phyloP scores from a whole-genome alignment of 352 stramenopile species.

The Phytophthora ohioensis region DNA sequence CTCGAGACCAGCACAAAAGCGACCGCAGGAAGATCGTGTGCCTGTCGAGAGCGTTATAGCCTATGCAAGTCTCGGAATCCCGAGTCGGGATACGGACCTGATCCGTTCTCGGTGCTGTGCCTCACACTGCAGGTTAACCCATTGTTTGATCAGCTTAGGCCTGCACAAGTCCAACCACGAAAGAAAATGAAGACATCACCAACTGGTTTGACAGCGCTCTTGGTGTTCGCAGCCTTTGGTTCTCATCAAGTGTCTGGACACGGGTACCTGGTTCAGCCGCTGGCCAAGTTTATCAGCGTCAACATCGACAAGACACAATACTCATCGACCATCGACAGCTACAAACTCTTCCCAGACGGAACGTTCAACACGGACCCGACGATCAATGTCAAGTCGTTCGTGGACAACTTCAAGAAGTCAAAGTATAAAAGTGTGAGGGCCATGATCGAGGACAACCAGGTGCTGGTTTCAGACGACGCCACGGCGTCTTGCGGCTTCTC shows the following conservation, averaged over 20 bases:
- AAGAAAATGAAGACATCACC: slow-evolving; percentile 22
- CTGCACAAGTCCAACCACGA: slow-evolving; percentile 3
- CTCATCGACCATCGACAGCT: slow-evolving; percentile 49
- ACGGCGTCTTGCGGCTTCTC: slow-evolving; percentile 54
- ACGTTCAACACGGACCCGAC: slow-evolving; percentile 44
- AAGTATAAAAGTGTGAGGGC: slow-evolving; percentile 49
- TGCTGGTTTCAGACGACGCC: slow-evolving; percentile 32
- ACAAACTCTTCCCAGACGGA: slow-evolving; percentile 43
- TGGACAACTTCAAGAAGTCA: slow-evolving; percentile 52
- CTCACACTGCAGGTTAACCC: neutral
- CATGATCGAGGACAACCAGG: slow-evolving; percentile 49
- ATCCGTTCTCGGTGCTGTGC: neutral
- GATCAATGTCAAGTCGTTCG: slow-evolving; percentile 48
- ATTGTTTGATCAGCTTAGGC: slow-evolving; percentile 20
- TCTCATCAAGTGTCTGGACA: slow-evolving; percentile 36
- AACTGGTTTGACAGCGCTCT: slow-evolving; percentile 16
- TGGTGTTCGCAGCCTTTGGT: slow-evolving; percentile 18
- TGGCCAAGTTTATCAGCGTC: slow-evolving; percentile 45
- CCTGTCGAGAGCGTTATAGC: slow-evolving; percentile 14
- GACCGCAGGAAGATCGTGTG: slow-evolving; percentile 1
- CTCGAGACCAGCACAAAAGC: neutral
- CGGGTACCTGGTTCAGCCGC: slow-evolving; percentile 49
- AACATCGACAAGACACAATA: slow-evolving; percentile 55
- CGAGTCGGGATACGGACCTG: too few relatives aligned
- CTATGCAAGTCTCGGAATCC: slow-evolving; percentile 1